Percentiles rank a stretch among this genome's conserved stretches.
Evolutionary conservation across 192 early-diverging fungal genomes (phyloP).

Genomic region (Powellomyces hirtus): DNA sequence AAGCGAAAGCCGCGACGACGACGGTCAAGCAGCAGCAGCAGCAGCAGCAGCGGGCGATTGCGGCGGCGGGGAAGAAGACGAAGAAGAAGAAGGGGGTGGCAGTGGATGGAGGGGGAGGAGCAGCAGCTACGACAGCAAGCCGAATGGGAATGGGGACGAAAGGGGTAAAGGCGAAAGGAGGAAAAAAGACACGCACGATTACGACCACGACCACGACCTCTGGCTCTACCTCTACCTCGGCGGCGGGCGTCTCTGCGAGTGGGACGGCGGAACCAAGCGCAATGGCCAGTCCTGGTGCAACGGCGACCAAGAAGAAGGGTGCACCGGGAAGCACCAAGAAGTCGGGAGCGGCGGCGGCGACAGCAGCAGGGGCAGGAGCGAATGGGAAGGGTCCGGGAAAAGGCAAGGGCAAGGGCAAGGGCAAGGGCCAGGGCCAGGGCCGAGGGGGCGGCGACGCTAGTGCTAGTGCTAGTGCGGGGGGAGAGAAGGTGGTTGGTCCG

Average conservation of each 20-base stretch:
- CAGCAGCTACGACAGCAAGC: neutral
- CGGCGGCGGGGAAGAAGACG: too few species aligned
- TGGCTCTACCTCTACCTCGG: too few species aligned
- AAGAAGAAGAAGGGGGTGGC: neutral
- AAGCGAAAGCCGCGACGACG: too few species aligned
- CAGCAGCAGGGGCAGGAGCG: neutral
- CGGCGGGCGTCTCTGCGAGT: too few species aligned
- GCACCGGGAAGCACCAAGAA: too few species aligned
- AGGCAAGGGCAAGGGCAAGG: conserved; percentile 4
- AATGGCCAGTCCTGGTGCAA: neutral
- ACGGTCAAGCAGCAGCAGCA: too few species aligned
- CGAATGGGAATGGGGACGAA: neutral
- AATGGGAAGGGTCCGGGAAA: neutral
- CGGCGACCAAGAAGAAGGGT: conserved; percentile 1
- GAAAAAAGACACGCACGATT: neutral
- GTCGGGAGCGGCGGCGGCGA: neutral
- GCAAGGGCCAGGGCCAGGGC: neutral
- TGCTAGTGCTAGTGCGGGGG: neutral
- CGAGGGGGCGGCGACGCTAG: neutral
- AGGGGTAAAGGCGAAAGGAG: neutral
- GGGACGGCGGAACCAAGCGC: neutral
- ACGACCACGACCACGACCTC: too few species aligned
- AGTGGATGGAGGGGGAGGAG: neutral
- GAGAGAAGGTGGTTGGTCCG: too few species aligned
- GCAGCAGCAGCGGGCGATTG: too few species aligned